Percentiles rank a stretch among this genome's conserved stretches.
phyloP scores from a whole-genome alignment of 192 early-diverging fungal genomes.

The Gaertneriomyces sp. region DNA sequence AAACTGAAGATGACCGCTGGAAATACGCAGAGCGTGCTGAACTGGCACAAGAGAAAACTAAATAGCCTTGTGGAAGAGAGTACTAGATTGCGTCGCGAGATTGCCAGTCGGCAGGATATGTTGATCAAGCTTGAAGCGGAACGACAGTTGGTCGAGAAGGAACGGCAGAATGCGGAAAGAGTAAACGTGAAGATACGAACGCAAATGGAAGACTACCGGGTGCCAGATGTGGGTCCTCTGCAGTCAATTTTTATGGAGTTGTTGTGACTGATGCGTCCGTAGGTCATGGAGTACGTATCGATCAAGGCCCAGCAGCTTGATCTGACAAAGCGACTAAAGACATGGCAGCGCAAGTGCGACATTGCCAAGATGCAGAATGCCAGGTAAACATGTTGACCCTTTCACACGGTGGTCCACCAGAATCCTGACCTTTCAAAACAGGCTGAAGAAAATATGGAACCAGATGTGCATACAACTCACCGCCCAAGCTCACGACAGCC shows the following conservation, averaged over 20 bases:
- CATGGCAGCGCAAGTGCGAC: conserved; percentile 57
- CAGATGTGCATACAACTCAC: conserved; percentile 32
- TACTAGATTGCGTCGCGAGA: conserved; percentile 40
- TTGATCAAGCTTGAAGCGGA: conserved; percentile 46
- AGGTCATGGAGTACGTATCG: conserved; percentile 56
- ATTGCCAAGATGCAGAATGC: conserved; percentile 51
- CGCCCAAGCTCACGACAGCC: neutral
- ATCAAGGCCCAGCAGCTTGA: conserved; percentile 51
- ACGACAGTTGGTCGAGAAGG: conserved; percentile 36
- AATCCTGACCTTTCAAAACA: conserved; percentile 9
- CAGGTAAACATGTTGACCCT: conserved; percentile 27
- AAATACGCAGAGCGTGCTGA: conserved; percentile 57
- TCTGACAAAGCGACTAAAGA: conserved; percentile 46
- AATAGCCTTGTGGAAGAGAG: conserved; percentile 43
- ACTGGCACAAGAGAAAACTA: conserved; percentile 58
- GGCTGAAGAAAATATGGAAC: conserved; percentile 47
- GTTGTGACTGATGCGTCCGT: neutral
- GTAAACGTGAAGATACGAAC: conserved; percentile 32
- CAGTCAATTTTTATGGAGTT: neutral
- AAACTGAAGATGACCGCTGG: conserved; percentile 64
- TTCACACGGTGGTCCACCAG: neutral
- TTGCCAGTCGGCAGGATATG: conserved; percentile 44
- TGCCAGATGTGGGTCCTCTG: conserved; percentile 42
- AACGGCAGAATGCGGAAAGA: conserved; percentile 36
- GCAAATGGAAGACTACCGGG: conserved; percentile 50